Base-by-base conservation (phyloP, 2,329 filamentous ascomycete species). In the Ophiostoma quercus region DNA sequence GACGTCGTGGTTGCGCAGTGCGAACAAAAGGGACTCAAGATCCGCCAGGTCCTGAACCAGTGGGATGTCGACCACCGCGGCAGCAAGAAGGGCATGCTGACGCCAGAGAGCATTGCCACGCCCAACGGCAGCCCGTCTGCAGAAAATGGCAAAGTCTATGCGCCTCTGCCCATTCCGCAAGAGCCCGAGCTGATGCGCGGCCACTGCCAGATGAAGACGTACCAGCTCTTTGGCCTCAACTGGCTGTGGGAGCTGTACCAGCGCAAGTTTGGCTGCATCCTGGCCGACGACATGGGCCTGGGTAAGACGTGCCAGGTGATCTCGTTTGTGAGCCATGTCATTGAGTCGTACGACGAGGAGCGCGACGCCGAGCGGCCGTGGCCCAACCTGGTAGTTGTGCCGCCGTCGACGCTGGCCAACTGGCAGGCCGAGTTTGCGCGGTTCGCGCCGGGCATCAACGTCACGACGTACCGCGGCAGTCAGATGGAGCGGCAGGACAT, bases 301-400 rank as follows among this genome's bases (percentile, higher is more conserved):
- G 95, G 95, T 65, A 99, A 99, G 83, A 99, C 95, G 0, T 97
- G 93, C 75, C 94, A 99, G 76, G 92, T 98, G 72, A 97, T 99
- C 74, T 89, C 92, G 0, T 92, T 99, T 75, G 84, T 99, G 65
- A 91, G 92, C 19, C 90, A 97, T 75, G 82, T 99, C 34, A 88
- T 91, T 19, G 88, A 93, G 76, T 86, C 86, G 39, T 87, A 83
- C 71, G 72, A 68, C 12, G 71, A 60, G 7, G 73, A 74, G 1
- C 32, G 71, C n/a, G 69, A 68, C 60, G 22, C 19, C 32, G 74
- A 70, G 34, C 73, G 84, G 81, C 76, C 87, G 76, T 82, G 92
- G 92, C 76, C 92, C 82, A 81, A 97, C 77, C 81, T 99, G 47
- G 86, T 99, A 51, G 89, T 99, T 37, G 95, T 98, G 1, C 95